These are phyloP conservation scores for Suillus variegatus DNA, from an alignment of 768 basidiomycete genomes.

Conservation along the genomic window DNA sequence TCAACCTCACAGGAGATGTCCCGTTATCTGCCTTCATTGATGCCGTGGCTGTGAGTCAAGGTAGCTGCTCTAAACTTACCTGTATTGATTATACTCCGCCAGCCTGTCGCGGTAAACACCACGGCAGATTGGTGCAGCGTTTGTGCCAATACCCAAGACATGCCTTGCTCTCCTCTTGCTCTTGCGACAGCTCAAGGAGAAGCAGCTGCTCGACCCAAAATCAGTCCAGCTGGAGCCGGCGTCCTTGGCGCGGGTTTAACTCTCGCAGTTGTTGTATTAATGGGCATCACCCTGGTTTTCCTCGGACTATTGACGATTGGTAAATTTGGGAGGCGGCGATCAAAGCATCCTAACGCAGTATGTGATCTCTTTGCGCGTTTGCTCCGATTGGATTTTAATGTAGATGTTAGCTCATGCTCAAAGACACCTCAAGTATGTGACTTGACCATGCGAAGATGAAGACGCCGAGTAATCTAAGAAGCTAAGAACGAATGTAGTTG, in stretches of 20 bases:
- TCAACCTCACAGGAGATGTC: conserved; percentile 49
- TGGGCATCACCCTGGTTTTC: conserved; percentile 41
- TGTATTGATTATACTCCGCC: conserved; percentile 6
- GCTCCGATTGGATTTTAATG: not conserved
- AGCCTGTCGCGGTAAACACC: conserved; percentile 54
- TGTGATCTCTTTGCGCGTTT: conserved; percentile 7
- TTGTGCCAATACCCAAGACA: conserved; percentile 56
- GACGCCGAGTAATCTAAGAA: conserved; percentile 13
- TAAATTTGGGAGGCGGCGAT: conserved; percentile 15
- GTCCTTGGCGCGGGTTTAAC: conserved; percentile 65
- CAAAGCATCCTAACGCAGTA: conserved; percentile 12
- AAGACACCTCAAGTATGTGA: conserved; percentile 2
- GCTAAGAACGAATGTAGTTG: conserved; percentile 14
- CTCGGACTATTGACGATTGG: conserved; percentile 38
- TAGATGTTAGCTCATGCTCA: conserved; percentile 26
- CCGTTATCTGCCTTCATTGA: conserved; percentile 54
- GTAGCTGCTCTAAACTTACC: not conserved
- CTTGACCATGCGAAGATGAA: not conserved
- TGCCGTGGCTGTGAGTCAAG: conserved; percentile 35
- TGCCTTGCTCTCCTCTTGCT: conserved; percentile 55
- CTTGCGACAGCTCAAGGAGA: conserved; percentile 28
- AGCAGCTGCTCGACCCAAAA: conserved; percentile 36
- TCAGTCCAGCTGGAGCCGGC: conserved; percentile 63
- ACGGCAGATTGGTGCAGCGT: conserved; percentile 58
- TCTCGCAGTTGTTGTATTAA: conserved; percentile 40